phyloP scores from a whole-genome alignment of 2,329 filamentous ascomycete species.

The Colletotrichum eleusines region DNA sequence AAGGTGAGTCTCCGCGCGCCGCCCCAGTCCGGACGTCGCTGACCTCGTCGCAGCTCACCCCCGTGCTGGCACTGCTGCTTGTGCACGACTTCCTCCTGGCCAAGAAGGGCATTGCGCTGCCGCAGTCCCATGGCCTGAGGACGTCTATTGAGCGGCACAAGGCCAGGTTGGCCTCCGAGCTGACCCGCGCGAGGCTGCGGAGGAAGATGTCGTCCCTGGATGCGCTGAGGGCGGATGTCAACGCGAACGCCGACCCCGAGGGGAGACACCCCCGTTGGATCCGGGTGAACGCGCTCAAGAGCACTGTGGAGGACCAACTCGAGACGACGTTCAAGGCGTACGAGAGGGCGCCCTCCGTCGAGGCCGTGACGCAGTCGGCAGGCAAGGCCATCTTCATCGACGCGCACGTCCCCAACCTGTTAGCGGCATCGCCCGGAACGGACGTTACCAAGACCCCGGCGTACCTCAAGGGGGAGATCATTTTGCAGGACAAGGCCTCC shows the following conservation, averaged over 20 bases:
- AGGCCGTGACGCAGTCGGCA: slow-evolving; percentile 63
- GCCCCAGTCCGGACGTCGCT: background rate
- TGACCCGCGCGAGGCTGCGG: slow-evolving; percentile 82
- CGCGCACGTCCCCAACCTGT: slow-evolving; percentile 81
- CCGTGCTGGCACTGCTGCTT: slow-evolving; percentile 82
- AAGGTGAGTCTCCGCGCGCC: slow-evolving; percentile 71
- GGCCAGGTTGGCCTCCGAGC: slow-evolving; percentile 81
- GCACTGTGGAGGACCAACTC: slow-evolving; percentile 78
- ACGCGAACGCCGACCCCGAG: slow-evolving; percentile 63
- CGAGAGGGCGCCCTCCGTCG: slow-evolving; percentile 65
- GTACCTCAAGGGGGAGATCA: slow-evolving; percentile 82
- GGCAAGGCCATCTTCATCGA: slow-evolving; percentile 77
- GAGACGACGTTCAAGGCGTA: slow-evolving; percentile 78
- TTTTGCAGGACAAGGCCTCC: slow-evolving; percentile 95
- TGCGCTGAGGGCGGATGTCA: slow-evolving; percentile 70
- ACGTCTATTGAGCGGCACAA: slow-evolving; percentile 84
- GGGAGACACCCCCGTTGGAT: slow-evolving; percentile 88
- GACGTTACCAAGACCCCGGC: slow-evolving; percentile 80
- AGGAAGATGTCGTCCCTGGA: slow-evolving; percentile 77
- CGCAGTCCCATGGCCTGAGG: slow-evolving; percentile 81
- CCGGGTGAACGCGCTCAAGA: slow-evolving; percentile 84
- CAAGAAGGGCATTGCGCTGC: slow-evolving; percentile 85
- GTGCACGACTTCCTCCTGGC: slow-evolving; percentile 87
- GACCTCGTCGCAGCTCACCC: slow-evolving; percentile 74
- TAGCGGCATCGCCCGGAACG: slow-evolving; percentile 79